Percentiles rank a stretch among this genome's conserved stretches.
Conservation (phyloP, 441 rosid species). For the Croton laevigatus region DNA sequence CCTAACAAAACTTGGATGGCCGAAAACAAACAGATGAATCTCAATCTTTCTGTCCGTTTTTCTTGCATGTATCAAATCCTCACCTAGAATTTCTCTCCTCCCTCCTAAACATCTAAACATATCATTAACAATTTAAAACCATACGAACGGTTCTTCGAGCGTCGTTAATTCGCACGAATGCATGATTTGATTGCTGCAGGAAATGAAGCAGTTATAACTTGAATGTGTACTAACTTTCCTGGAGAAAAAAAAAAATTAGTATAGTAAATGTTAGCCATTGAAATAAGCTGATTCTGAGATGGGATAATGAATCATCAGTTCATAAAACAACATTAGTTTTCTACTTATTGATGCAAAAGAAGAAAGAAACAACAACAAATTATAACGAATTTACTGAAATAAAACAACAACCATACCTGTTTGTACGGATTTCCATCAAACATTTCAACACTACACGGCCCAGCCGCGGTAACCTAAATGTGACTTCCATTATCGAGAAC, state of each 20-base stretch:
- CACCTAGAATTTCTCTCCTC: neutral
- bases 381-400: neutral
- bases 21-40: neutral
- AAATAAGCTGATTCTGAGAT: neutral
- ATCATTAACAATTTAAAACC: neutral
- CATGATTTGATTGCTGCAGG: conserved; percentile 31
- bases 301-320: too few relatives aligned
- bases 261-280: neutral
- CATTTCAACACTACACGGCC: conserved; percentile 36
- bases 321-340: neutral
- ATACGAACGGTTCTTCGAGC: conserved; percentile 5
- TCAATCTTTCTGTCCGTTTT: neutral
- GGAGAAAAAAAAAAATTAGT: neutral
- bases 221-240: neutral
- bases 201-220: conserved; percentile 5
- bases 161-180: conserved; percentile 15
- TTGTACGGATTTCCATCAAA: conserved; percentile 37
- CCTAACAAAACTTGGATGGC: neutral
- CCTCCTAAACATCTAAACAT: neutral
- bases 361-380: neutral
- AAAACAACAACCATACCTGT: conserved; percentile 42
- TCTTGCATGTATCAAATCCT: conserved; percentile 1
- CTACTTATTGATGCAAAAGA: neutral
- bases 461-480: conserved; percentile 37
- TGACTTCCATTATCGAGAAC: conserved; percentile 38